Conservation (phyloP, 306 rosid species). For the Quercus parvula region DNA sequence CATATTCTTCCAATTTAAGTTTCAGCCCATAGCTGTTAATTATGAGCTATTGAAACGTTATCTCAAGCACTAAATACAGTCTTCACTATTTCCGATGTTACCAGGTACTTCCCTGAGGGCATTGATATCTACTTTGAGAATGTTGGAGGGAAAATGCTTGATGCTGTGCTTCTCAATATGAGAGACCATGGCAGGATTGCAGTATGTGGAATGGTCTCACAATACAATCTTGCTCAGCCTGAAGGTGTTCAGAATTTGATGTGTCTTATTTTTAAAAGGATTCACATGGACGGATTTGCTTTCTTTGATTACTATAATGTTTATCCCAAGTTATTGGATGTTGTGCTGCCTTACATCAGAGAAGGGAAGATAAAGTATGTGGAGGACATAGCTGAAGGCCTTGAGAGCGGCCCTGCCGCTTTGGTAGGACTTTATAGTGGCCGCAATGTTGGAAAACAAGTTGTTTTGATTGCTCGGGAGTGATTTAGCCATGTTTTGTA, state of each 20-base stretch:
- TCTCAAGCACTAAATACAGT: too few relatives aligned
- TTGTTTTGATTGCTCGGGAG: too few relatives aligned
- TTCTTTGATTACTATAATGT: neutral
- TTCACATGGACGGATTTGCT: neutral
- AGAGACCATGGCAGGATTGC: neutral
- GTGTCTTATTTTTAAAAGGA: neutral
- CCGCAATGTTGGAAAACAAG: too few relatives aligned
- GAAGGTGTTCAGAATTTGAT: neutral
- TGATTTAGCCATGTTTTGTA: too few relatives aligned
- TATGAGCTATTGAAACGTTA: too few relatives aligned
- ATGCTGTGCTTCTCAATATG: neutral
- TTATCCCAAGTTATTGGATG: neutral
- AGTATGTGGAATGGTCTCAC: neutral
- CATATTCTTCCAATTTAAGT: too few relatives aligned
- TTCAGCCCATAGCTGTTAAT: too few relatives aligned
- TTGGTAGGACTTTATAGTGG: neutral
- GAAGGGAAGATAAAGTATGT: neutral
- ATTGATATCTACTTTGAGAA: slow-evolving; percentile 4
- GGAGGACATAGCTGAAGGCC: slow-evolving; percentile 5
- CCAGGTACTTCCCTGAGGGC: slow-evolving; percentile 1
- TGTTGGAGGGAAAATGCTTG: neutral
- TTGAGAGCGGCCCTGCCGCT: neutral
- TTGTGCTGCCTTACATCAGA: neutral
- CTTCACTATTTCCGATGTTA: neutral
- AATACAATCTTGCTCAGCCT: neutral